These are phyloP conservation scores for Calonectria pseudoturangicola DNA, from an alignment of 2,329 filamentous ascomycete genomes.

Conservation along the genomic window DNA sequence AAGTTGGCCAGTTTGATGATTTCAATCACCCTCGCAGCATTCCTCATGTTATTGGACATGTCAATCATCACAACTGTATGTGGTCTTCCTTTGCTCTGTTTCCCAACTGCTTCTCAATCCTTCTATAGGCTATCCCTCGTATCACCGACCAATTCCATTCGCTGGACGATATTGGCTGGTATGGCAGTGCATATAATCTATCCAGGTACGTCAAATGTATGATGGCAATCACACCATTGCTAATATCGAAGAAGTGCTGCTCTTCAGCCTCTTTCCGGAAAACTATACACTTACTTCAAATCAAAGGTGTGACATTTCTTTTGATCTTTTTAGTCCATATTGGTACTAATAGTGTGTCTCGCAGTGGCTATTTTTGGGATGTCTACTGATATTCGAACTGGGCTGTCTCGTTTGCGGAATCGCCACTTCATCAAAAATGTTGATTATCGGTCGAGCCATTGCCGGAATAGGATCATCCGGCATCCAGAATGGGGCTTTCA, in stretches of 20 bases:
- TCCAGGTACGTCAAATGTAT: slow-evolving; percentile 58
- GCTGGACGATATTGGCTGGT: slow-evolving; percentile 73
- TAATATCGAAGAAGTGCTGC: slow-evolving; percentile 62
- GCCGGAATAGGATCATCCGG: slow-evolving; percentile 68
- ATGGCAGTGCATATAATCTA: slow-evolving; percentile 70
- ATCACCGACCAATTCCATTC: slow-evolving; percentile 72
- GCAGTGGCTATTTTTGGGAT: slow-evolving; percentile 55
- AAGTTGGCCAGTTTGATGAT: slow-evolving; percentile 60
- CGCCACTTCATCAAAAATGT: slow-evolving; percentile 65
- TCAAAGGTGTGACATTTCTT: slow-evolving; percentile 43
- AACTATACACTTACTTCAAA: slow-evolving; percentile 65
- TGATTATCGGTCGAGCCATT: slow-evolving; percentile 70
- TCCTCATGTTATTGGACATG: slow-evolving; percentile 70
- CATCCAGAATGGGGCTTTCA: slow-evolving; percentile 61
- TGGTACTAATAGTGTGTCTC: slow-evolving; percentile 33
- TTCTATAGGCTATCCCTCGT: slow-evolving; percentile 64
- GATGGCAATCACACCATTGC: slow-evolving; percentile 51
- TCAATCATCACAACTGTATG: slow-evolving; percentile 72
- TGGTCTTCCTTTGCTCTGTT: slow-evolving; percentile 3
- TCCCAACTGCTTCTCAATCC: not conserved
- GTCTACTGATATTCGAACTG: slow-evolving; percentile 58
- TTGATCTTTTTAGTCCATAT: slow-evolving; percentile 60
- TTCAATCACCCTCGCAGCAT: slow-evolving; percentile 64
- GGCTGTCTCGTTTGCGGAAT: slow-evolving; percentile 69
- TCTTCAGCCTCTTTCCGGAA: slow-evolving; percentile 71